Evolutionary conservation across 352 stramenopile genomes (phyloP), one percentile per base, ranked within the genome.

Genomic region (Phytophthora pinifolia): DNA sequence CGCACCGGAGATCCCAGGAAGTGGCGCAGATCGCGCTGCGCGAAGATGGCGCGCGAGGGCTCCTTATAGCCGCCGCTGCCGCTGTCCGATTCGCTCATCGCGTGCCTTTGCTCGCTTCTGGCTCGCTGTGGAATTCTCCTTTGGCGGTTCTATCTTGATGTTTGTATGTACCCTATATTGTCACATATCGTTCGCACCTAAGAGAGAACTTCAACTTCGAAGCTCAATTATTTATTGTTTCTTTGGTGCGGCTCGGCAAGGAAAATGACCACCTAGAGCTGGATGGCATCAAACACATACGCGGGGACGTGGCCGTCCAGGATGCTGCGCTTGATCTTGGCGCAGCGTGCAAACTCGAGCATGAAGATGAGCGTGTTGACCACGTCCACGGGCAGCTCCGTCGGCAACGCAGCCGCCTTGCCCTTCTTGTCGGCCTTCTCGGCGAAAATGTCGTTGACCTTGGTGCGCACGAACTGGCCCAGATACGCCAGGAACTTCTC

Each of bases 401-500:
- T 78, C 25, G 70, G 67, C 18, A 65, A 59, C 13, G 61, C 54
- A 17, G 68, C 46, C 6, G 54, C 13, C 43, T 80, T 77, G 46
- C 65, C 55, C 59, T 82, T 79, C 44, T 88, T 78, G 17, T 89
- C 77, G 22, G 29, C 38, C 38, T 70, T 74, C 22, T 79, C 67
- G 8, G 75, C 54, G 27, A 92, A 88, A 57, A 90, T 78, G 42
- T 94, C 86, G 45, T 91, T 92, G 30, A 92, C 80, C 58, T 89
- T 95, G 9, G 91, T 82, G 27, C 90, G 87, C 38, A 98, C 87
- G 59, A 91, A 98, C 70, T 98, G 94, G 6, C 91, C 89, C 54
- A 98, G 60, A 53, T 97, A 98, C 17, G 85, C 78, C 13, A 98
- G 71, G 48, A 98, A 96, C 46, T 93, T 90, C 50, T 96, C 79